Conservation (phyloP, 441 rosid genomes). For the Gossypium laxum region DNA sequence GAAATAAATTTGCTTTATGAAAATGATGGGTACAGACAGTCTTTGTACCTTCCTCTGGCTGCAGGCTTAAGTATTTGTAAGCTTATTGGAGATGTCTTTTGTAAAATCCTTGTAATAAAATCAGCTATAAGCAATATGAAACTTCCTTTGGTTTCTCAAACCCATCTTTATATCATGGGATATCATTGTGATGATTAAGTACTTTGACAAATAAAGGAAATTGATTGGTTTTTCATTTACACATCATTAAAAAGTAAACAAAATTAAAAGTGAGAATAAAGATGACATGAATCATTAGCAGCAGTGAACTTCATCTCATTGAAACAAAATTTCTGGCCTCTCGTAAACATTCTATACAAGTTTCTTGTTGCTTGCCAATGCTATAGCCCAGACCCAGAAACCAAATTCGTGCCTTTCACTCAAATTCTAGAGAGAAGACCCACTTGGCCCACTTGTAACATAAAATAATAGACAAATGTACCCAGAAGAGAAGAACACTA, state of each 20-base stretch:
- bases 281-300: too few species aligned
- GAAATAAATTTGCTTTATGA: background rate
- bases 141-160: background rate
- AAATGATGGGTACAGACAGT: background rate
- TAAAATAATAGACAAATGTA: background rate
- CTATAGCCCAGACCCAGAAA: background rate
- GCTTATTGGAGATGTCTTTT: background rate
- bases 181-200: too few species aligned
- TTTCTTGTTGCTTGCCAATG: background rate
- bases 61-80: background rate
- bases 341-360: background rate
- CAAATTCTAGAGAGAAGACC: background rate
- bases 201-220: too few species aligned
- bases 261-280: too few species aligned
- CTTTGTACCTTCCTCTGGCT: background rate
- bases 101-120: constrained; percentile 13
- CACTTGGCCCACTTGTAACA: constrained; percentile 1
- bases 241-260: too few species aligned
- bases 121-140: constrained; percentile 2
- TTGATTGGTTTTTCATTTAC: too few species aligned
- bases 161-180: background rate
- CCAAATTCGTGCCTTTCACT: constrained; percentile 4
- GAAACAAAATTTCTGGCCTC: background rate
- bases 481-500: background rate
- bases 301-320: too few species aligned